Base-by-base conservation (phyloP, 2,329 filamentous ascomycete genomes). In the Cercospora zeae-maydis region DNA sequence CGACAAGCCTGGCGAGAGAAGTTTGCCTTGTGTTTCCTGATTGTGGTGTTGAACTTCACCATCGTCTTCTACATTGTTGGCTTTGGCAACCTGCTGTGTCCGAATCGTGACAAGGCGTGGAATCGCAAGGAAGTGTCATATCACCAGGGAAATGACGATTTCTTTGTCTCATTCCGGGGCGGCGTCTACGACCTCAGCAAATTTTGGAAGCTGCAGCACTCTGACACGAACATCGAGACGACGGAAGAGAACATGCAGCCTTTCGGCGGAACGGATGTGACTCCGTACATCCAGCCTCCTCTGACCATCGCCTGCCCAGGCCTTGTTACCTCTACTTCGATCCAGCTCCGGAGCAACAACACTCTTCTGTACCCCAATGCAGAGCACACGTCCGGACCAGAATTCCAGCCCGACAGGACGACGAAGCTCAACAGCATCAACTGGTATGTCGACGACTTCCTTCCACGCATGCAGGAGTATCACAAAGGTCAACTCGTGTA, bases 1-100 rank as follows among this genome's bases (percentile, higher is more conserved):
- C 90, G 95, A 27, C 90, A 97, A 86, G 95, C 95, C 0, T 99
- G 95, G 95, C 86, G 95, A 77, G 95, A 99, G 74, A 99, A 99
- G 78, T 57, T 99, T 10, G 89, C 95, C 0, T 81, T 99, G 10
- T 87, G 93, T 52, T 81, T 90, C 63, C 71, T 96, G 58, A 98
- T 99, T 69, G 75, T 90, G 31, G 71, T 99, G 11, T 78, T 96
- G 69, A 99, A 99, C 77, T 92, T 75, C 39, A 73, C 85, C 30
- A 85, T 99, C 65, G 82, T 97, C 62, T 99, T 99, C 79, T 96
- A 92, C 84, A 97, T 99, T 70, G 84, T 97, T 66, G 86, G 79
- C 39, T 95, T 99, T 70, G 93, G 93, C 34, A 86, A 84, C 60
- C 76, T 99, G 1, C 81, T 98, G 2, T 99, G 95, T 74, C 95